Conservation (phyloP, 2,329 filamentous ascomycete genomes). For the Cephalotrichum gorgonifer region DNA sequence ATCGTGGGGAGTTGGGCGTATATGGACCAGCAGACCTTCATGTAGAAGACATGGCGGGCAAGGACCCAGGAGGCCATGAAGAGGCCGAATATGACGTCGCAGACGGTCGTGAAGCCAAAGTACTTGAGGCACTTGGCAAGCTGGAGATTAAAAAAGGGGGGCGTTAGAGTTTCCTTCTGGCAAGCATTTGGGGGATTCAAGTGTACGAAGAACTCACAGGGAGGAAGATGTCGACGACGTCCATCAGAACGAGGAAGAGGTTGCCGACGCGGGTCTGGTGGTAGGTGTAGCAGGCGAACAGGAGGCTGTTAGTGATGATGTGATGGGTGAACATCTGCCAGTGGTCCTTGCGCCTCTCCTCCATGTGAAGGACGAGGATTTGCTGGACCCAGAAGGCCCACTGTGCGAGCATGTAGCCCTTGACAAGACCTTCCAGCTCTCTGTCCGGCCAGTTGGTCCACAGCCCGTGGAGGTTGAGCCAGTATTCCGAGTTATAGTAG, state of each 20-base stretch:
- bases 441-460: conserved; percentile 81
- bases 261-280: conserved; percentile 81
- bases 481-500: conserved; percentile 68
- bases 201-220: conserved; percentile 47
- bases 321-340: conserved; percentile 95
- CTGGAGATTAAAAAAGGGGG: conserved; percentile 42
- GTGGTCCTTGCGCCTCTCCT: conserved; percentile 89
- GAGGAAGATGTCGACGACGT: conserved; percentile 80
- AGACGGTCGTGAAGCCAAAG: conserved; percentile 61
- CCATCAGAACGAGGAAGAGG: conserved; percentile 84
- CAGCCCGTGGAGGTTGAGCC: conserved; percentile 62
- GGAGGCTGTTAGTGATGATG: conserved; percentile 73
- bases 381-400: conserved; percentile 92
- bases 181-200: background rate
- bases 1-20: conserved; percentile 52
- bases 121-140: conserved; percentile 92
- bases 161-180: background rate
- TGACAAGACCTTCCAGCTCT: conserved; percentile 63
- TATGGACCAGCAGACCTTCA: conserved; percentile 73
- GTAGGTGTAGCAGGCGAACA: conserved; percentile 76
- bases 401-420: conserved; percentile 84
- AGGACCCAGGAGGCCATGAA: conserved; percentile 83
- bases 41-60: conserved; percentile 72
- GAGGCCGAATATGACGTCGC: conserved; percentile 73
- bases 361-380: conserved; percentile 87